Evolutionary conservation across 2,329 filamentous ascomycete genomes (phyloP).

Genomic region (Acarospora socialis): DNA sequence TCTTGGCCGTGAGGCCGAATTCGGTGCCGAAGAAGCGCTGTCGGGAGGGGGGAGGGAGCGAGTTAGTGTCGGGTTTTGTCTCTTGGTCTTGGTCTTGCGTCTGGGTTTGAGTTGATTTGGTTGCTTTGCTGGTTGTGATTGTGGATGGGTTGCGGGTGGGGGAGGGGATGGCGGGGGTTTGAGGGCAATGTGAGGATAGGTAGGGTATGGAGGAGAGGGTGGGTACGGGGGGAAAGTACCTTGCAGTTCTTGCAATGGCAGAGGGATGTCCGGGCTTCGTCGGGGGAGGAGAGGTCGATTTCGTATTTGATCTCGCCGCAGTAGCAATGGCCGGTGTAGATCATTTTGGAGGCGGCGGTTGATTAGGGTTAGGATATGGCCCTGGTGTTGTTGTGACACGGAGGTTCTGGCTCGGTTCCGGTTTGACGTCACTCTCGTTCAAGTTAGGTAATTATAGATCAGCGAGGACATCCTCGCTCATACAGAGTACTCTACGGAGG

Average conservation of each 20-base stretch:
- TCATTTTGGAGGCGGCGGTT: conserved; percentile 1
- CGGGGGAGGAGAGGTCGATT: conserved; percentile 29
- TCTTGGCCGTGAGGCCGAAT: conserved; percentile 38
- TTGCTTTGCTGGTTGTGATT: no score
- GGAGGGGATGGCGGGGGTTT: neutral
- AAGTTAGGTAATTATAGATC: no score
- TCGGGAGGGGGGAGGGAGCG: conserved; percentile 1
- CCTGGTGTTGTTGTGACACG: no score
- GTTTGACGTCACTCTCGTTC: no score
- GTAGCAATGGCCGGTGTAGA: conserved; percentile 31
- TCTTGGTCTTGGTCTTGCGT: no score
- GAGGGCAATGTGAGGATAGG: no score
- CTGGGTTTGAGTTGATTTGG: no score
- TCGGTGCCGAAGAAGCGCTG: conserved; percentile 38
- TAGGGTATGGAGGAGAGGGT: neutral
- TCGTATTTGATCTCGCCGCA: conserved; percentile 35
- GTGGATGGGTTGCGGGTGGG: neutral
- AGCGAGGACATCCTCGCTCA: no score
- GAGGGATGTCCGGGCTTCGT: conserved; percentile 36
- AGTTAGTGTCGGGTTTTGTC: conserved; percentile 11
- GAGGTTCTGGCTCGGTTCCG: no score
- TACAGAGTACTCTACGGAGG: no score
- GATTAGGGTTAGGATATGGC: no score
- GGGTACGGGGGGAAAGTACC: conserved; percentile 15
- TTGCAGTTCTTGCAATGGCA: conserved; percentile 42